A percentile compares a stretch with the other conserved stretches of the same genome.
Conservation (phyloP, 1,139 yeast genomes). For the Hansenula sp. region DNA sequence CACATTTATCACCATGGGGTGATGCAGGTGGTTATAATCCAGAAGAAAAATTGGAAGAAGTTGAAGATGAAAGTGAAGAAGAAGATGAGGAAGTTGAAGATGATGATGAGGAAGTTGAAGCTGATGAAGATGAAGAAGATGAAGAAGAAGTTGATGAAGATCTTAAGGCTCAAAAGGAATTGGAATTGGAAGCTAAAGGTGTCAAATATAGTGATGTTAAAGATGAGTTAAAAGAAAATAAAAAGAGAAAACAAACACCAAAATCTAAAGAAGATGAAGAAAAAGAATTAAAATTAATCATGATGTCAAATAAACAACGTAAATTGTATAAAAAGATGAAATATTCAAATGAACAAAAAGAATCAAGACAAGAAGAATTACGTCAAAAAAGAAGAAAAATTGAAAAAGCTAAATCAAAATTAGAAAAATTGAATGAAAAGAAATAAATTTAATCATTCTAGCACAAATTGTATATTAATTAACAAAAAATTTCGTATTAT, state of each 20-base stretch:
- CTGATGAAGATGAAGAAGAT: conserved; percentile 31
- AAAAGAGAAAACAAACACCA: conserved; percentile 33
- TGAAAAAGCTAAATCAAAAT: conserved; percentile 59
- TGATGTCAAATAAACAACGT: conserved; percentile 97
- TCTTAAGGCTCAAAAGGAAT: conserved; percentile 70
- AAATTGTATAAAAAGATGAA: conserved; percentile 94
- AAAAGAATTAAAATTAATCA: conserved; percentile 83
- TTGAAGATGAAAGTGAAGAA: conserved; percentile 45
- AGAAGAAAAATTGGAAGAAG: conserved; percentile 45
- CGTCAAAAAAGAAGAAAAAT: conserved; percentile 75
- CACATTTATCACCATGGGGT: conserved; percentile 99
- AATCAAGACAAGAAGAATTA: conserved; percentile 69
- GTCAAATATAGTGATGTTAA: conserved; percentile 62
- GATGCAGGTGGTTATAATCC: conserved; percentile 92
- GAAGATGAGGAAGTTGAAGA: conserved; percentile 46
- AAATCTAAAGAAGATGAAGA: conserved; percentile 63
- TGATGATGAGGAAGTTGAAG: conserved; percentile 41
- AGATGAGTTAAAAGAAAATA: conserved; percentile 17
- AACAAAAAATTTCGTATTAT: neutral
- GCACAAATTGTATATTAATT: conserved; percentile 1
- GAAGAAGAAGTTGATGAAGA: conserved; percentile 55
- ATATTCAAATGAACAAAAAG: conserved; percentile 84
- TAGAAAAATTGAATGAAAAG: conserved; percentile 34
- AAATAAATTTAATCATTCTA: conserved; percentile 19
- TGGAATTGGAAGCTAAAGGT: conserved; percentile 89